Percentiles rank a stretch among this genome's conserved stretches.
Evolutionary conservation across 1,284 basidiomycete species (phyloP).

Genomic region (Apiotrichum mycotoxinovorans): DNA sequence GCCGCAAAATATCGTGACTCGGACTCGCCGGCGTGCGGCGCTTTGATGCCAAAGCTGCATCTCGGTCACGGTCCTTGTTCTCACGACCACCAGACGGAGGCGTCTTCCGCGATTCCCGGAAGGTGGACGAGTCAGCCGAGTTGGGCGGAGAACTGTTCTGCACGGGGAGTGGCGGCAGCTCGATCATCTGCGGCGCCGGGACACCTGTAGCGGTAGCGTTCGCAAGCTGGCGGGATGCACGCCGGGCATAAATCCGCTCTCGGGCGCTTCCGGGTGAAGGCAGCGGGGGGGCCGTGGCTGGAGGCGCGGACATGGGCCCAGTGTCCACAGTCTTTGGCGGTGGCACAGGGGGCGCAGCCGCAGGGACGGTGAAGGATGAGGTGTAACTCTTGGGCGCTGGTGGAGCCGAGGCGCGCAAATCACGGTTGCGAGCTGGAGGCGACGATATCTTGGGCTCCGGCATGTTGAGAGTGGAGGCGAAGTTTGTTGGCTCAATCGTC

Average conservation of each 20-base stretch:
- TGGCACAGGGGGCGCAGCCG: slow-evolving; percentile 9
- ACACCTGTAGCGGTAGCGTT: slow-evolving; percentile 6
- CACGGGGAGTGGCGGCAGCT: slow-evolving; percentile 12
- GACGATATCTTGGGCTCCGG: slow-evolving; percentile 18
- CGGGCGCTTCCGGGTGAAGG: slow-evolving; percentile 38
- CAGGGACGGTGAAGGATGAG: not conserved
- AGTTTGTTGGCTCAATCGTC: slow-evolving; percentile 29
- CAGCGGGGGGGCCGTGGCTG: not conserved
- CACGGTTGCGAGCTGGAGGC: slow-evolving; percentile 10
- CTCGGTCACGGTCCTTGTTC: not conserved
- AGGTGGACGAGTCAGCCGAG: slow-evolving; percentile 33
- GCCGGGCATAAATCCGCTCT: slow-evolving; percentile 39
- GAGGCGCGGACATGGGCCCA: not conserved
- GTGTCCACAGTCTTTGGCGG: slow-evolving; percentile 1
- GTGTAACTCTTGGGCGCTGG: slow-evolving; percentile 18
- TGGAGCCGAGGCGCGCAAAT: slow-evolving; percentile 21
- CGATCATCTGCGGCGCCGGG: slow-evolving; percentile 9
- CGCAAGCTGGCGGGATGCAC: slow-evolving; percentile 23
- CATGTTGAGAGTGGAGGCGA: slow-evolving; percentile 37
- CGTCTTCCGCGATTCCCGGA: slow-evolving; percentile 32
- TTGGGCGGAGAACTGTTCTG: slow-evolving; percentile 24
- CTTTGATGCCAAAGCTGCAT: not conserved
- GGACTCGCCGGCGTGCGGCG: slow-evolving; percentile 24
- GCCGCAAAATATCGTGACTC: slow-evolving; percentile 51
- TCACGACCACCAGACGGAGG: slow-evolving; percentile 23